Percentiles rank a stretch among this genome's conserved stretches.
phyloP scores from a whole-genome alignment of 345 rosid species.

The Citrus reticulata region DNA sequence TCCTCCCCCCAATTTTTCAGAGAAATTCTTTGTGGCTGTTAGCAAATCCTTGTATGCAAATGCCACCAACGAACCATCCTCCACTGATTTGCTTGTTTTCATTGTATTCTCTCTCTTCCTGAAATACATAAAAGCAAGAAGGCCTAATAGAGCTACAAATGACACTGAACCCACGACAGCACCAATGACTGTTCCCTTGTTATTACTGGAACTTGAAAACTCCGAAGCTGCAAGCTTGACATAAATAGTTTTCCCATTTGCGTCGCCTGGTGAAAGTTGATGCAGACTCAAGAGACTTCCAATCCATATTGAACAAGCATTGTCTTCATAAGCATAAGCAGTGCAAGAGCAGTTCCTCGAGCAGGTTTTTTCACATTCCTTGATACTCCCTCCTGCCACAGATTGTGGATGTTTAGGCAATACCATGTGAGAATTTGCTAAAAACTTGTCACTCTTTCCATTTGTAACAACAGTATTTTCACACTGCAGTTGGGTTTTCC shows the following conservation, averaged over 20 bases:
- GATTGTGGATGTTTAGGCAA: slow-evolving; percentile 20
- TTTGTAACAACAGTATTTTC: slow-evolving; percentile 19
- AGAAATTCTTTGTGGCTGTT: slow-evolving; percentile 69
- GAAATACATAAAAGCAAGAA: slow-evolving; percentile 24
- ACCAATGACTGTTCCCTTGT: slow-evolving; percentile 32
- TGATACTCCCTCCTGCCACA: slow-evolving; percentile 15
- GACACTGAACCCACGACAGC: slow-evolving; percentile 37
- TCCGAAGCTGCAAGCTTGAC: slow-evolving; percentile 71
- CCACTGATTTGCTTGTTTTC: slow-evolving; percentile 28
- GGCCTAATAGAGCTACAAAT: slow-evolving; percentile 22
- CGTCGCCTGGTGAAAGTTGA: slow-evolving; percentile 29
- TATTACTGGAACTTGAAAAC: slow-evolving; percentile 33
- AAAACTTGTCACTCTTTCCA: slow-evolving; percentile 33
- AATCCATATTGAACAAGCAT: slow-evolving; percentile 50
- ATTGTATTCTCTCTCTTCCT: slow-evolving; percentile 27
- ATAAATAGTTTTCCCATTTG: slow-evolving; percentile 32
- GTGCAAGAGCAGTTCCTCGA: slow-evolving; percentile 53
- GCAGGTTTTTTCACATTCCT: slow-evolving; percentile 45
- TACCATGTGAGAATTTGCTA: slow-evolving; percentile 11
- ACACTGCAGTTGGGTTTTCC: slow-evolving; percentile 48
- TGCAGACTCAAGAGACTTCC: slow-evolving; percentile 43
- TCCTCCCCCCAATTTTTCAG: slow-evolving; percentile 73
- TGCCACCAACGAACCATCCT: slow-evolving; percentile 72
- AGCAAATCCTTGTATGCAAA: slow-evolving; percentile 65
- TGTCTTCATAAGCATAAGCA: slow-evolving; percentile 51